Evolutionary conservation across 352 stramenopile genomes (phyloP).

Genomic region (Plasmopara halstedii): DNA sequence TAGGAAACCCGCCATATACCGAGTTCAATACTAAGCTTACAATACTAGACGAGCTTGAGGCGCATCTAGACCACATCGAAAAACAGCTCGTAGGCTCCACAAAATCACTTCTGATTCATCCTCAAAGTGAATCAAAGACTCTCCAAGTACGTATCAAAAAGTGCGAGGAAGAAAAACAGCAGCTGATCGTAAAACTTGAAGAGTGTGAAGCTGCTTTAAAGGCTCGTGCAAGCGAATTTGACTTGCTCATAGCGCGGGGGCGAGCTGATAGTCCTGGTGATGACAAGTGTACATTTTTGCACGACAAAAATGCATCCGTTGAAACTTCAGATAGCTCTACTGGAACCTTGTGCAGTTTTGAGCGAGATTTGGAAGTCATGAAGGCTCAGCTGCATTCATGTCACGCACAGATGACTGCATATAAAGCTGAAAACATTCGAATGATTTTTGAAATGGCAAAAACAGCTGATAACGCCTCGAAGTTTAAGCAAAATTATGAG

Average conservation of each 20-base stretch:
- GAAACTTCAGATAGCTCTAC: slow-evolving; percentile 4
- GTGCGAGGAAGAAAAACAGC: slow-evolving; percentile 20
- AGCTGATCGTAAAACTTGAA: slow-evolving; percentile 17
- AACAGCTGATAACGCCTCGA: slow-evolving; percentile 47
- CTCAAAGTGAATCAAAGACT: slow-evolving; percentile 7
- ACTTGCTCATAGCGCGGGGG: slow-evolving; percentile 9
- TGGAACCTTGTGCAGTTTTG: slow-evolving; percentile 8
- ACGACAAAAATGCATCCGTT: slow-evolving; percentile 8
- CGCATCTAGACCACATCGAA: slow-evolving; percentile 14
- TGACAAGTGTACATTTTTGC: slow-evolving; percentile 7
- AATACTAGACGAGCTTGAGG: slow-evolving; percentile 8
- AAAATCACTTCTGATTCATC: slow-evolving; percentile 4
- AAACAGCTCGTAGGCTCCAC: slow-evolving; percentile 7
- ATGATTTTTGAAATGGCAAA: slow-evolving; percentile 76
- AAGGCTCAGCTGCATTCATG: slow-evolving; percentile 26
- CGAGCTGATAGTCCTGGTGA: slow-evolving; percentile 4
- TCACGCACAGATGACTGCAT: slow-evolving; percentile 41
- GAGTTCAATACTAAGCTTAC: slow-evolving; percentile 1
- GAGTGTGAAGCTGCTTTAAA: slow-evolving; percentile 23
- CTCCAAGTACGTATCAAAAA: slow-evolving; percentile 17
- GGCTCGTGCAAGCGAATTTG: slow-evolving; percentile 10
- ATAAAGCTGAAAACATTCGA: slow-evolving; percentile 64
- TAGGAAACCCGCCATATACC: not conserved
- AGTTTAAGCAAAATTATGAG: slow-evolving; percentile 58
- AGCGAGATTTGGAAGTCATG: slow-evolving; percentile 24